Conservation (phyloP, 345 rosid species). For the Syzygium jambos region DNA sequence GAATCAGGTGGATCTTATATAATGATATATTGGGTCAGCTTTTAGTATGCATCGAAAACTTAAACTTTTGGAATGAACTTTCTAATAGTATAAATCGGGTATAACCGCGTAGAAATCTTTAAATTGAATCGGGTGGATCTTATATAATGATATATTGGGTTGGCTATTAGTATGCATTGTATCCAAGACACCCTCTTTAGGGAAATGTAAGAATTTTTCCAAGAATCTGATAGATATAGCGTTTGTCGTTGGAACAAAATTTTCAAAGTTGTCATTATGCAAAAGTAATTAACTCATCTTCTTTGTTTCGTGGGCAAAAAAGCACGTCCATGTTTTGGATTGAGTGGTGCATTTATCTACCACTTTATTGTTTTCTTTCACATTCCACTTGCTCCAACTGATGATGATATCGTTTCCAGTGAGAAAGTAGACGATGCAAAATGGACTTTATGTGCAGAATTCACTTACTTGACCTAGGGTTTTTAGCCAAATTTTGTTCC, state of each 20-base stretch:
- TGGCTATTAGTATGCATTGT: neutral
- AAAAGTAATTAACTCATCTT: neutral
- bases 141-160: neutral
- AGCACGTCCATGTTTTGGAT: neutral
- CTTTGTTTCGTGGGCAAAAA: neutral
- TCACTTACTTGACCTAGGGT: neutral
- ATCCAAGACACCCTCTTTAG: neutral
- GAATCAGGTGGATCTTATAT: neutral
- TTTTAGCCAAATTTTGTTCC: neutral
- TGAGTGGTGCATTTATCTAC: neutral
- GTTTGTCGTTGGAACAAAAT: accelerated
- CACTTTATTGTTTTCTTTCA: neutral
- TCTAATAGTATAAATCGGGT: neutral
- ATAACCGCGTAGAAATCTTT: neutral
- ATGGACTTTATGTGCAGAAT: neutral
- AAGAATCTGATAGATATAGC: neutral
- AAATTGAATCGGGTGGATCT: neutral
- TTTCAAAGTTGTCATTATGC: neutral
- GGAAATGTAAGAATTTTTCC: neutral
- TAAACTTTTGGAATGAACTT: neutral
- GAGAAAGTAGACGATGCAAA: neutral
- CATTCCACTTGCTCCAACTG: neutral
- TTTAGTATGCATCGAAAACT: neutral
- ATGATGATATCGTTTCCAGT: neutral
- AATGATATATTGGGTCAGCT: neutral